Evolutionary conservation across 768 basidiomycete genomes (phyloP), one percentile per base, ranked within the genome.

Genomic region (Crassisporium funariophilum): DNA sequence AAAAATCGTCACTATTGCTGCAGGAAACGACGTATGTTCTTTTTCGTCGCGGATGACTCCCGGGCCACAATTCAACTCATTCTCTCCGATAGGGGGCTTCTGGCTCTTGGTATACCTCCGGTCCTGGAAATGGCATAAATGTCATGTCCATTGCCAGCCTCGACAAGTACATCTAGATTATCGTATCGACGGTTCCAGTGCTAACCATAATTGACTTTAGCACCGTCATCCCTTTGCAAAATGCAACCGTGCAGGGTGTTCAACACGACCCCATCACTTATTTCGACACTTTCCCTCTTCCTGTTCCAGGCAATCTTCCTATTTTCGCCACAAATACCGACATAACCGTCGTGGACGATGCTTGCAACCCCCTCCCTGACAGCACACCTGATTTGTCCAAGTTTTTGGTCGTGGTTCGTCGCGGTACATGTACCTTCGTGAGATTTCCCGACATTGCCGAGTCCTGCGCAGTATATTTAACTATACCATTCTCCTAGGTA

Each of bases 91-190:
- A 75, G 73, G 83, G 82, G 6, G 58, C 70, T 4, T 72, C 72
- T 19, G 86, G 86, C 5, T 73, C 82, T 4, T 87, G 82, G 79
- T 86, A 77, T 60, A 71, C 80, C 0, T 77, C 75, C 33, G 58
- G 69, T 53, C 72, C 86, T 49, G 73, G 77, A 54, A 68, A 74
- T 59, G 84, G 72, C 10, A 68, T 76, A 49, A 69, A 79, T 35
- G 82, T 76, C n/a, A 80, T 86, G 53, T 75, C 77, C 1, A 75
- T 77, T 10, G 77, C 77, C 1, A 79, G 77, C 55, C 55, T 79
- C 19, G 78, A 82, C 56, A 83, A 82, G 74, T 74, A 46, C 35
- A 64, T 58, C 15, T 39, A 25, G 29, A 64, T 11, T 11, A 31
- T 11, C 5, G 11, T 2, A 2, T 31, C n/a, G 29, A 31, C 3